Conservation (phyloP, 139 green algal species). For the Coelastrella sp. region DNA sequence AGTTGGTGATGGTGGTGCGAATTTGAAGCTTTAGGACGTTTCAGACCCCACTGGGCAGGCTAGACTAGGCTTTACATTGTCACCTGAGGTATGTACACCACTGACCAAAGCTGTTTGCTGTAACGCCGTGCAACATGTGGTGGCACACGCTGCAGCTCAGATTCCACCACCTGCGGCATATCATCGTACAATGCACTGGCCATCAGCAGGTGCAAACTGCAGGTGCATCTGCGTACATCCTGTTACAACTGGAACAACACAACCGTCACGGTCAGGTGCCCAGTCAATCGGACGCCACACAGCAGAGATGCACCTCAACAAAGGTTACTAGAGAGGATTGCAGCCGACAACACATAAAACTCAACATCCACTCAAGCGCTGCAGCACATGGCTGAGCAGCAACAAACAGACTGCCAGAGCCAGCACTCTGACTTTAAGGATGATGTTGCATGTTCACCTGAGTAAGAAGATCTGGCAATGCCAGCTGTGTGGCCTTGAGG, state of each 20-base stretch:
- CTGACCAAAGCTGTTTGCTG: slow-evolving; percentile 70
- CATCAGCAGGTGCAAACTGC: background rate
- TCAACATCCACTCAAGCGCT: no score
- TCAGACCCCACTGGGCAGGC: background rate
- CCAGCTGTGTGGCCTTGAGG: slow-evolving; percentile 69
- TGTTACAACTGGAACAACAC: no score
- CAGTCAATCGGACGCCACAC: no score
- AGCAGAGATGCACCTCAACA: no score
- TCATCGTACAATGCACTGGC: background rate
- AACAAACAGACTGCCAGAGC: no score
- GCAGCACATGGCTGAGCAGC: no score
- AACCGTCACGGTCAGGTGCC: no score
- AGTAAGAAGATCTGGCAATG: slow-evolving; percentile 77
- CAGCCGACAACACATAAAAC: no score
- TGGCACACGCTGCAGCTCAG: slow-evolving; percentile 76
- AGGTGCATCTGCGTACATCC: no score
- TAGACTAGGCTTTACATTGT: background rate
- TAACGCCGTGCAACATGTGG: slow-evolving; percentile 52
- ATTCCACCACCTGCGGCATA: slow-evolving; percentile 57
- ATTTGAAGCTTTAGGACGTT: background rate
- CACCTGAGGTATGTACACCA: slow-evolving; percentile 86
- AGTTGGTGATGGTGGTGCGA: background rate
- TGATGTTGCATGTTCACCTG: slow-evolving; percentile 46
- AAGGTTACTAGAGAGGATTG: no score
- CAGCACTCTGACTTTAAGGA: no score